These are phyloP conservation scores for Petasospora rhodanensis DNA, from an alignment of 1,139 yeast species.

Conservation along the genomic window DNA sequence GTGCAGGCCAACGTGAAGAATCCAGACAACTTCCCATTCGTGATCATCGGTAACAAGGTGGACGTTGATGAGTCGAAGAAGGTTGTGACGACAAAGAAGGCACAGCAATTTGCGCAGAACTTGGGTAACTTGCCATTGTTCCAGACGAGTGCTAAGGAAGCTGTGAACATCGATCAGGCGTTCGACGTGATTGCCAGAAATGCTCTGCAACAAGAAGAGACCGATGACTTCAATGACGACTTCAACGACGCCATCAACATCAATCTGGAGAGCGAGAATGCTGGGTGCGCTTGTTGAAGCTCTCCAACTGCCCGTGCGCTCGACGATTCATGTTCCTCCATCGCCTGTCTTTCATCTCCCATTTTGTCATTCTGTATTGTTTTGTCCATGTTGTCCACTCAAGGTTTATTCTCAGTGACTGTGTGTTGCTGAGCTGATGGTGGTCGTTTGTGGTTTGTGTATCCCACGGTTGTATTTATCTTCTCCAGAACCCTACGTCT, in stretches of 20 bases:
- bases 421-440: no score
- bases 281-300: constrained; percentile 76
- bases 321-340: no score
- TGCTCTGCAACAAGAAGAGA: constrained; percentile 88
- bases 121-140: constrained; percentile 90
- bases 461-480: no score
- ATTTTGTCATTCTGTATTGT: no score
- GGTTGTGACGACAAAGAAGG: constrained; percentile 76
- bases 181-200: constrained; percentile 94
- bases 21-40: constrained; percentile 94
- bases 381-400: no score
- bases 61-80: constrained; percentile 92
- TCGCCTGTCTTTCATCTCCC: no score
- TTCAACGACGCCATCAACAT: constrained; percentile 95
- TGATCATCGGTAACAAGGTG: constrained; percentile 88
- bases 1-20: constrained; percentile 90
- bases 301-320: no score
- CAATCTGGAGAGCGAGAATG: constrained; percentile 77
- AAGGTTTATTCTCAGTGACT: no score
- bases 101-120: constrained; percentile 79
- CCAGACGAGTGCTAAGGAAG: constrained; percentile 92
- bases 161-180: constrained; percentile 90
- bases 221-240: constrained; percentile 85
- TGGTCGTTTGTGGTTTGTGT: no score
- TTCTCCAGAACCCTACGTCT: no score